phyloP scores from a whole-genome alignment of 805 yeast species.

The Hermanozyma aechmeae region DNA sequence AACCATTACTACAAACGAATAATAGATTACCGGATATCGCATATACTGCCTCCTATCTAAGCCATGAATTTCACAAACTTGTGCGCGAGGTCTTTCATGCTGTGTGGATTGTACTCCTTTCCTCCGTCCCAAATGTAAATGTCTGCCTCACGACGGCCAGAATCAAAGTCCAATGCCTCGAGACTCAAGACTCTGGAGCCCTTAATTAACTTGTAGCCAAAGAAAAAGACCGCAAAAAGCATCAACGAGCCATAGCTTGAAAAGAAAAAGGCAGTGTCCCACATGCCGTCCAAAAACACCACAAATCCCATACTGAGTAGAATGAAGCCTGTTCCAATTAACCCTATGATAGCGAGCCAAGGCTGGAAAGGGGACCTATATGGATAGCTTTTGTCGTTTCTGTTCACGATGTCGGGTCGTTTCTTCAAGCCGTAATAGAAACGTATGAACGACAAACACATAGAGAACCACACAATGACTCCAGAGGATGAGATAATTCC shows the following conservation, averaged over 20 bases:
- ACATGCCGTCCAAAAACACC: conserved; percentile 45
- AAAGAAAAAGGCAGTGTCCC: conserved; percentile 56
- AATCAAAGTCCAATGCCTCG: conserved; percentile 71
- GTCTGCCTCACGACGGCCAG: conserved; percentile 80
- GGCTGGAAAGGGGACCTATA: conserved; percentile 67
- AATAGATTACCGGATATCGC: too few relatives aligned
- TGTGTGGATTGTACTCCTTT: conserved; percentile 26
- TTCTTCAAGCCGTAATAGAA: conserved; percentile 53
- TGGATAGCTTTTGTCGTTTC: conserved; percentile 59
- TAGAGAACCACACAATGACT: conserved; percentile 70
- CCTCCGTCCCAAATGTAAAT: conserved; percentile 77
- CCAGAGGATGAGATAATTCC: conserved; percentile 68
- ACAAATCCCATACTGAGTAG: conserved; percentile 53
- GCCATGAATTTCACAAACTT: conserved; percentile 27
- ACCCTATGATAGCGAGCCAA: conserved; percentile 53
- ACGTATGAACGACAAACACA: conserved; percentile 55
- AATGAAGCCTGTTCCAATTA: conserved; percentile 42
- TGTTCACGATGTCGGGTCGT: conserved; percentile 55
- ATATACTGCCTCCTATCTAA: too few relatives aligned
- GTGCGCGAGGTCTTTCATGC: conserved; percentile 21
- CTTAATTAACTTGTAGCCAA: conserved; percentile 47
- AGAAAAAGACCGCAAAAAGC: conserved; percentile 40
- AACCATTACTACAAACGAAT: too few relatives aligned
- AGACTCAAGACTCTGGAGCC: conserved; percentile 59
- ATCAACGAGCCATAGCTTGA: conserved; percentile 57